A percentile compares a stretch with the other conserved stretches of the same genome.
phyloP scores from a whole-genome alignment of 495 filamentous ascomycete species.

The Tirmania nivea region DNA sequence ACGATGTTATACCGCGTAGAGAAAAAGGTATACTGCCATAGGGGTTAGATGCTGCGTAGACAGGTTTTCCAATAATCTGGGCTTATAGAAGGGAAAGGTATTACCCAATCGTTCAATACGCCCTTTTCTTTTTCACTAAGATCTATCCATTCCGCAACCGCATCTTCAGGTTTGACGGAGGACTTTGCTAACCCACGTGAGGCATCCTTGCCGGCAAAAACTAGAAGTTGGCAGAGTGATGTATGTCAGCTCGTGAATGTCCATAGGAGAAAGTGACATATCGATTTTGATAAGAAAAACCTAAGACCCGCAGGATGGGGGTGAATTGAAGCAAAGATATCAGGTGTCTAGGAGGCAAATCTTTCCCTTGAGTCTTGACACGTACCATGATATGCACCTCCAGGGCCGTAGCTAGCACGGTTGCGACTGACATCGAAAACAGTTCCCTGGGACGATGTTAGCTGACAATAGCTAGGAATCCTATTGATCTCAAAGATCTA shows the following conservation, averaged over 20 bases:
- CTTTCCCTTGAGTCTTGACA: not conserved
- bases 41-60: not conserved
- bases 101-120: conserved; percentile 59
- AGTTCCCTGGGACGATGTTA: conserved; percentile 33
- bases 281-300: not conserved
- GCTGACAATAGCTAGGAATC: not conserved
- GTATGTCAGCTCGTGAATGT: not conserved
- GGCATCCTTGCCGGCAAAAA: conserved; percentile 87
- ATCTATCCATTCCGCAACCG: conserved; percentile 62
- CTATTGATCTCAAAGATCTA: conserved; percentile 7
- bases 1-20: conserved; percentile 88
- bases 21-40: conserved; percentile 51
- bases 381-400: conserved; percentile 66
- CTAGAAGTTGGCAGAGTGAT: conserved; percentile 24
- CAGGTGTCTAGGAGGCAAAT: too few species aligned
- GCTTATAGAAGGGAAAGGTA: not conserved
- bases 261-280: too few species aligned
- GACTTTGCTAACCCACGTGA: conserved; percentile 72
- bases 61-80: not conserved
- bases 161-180: conserved; percentile 70
- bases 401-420: conserved; percentile 49
- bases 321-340: not conserved
- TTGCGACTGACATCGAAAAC: conserved; percentile 89
- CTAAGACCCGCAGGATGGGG: not conserved
- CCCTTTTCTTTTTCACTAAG: conserved; percentile 71